Evolutionary conservation across 306 rosid genomes (phyloP).

Genomic region (Macrotyloma uniflorum): DNA sequence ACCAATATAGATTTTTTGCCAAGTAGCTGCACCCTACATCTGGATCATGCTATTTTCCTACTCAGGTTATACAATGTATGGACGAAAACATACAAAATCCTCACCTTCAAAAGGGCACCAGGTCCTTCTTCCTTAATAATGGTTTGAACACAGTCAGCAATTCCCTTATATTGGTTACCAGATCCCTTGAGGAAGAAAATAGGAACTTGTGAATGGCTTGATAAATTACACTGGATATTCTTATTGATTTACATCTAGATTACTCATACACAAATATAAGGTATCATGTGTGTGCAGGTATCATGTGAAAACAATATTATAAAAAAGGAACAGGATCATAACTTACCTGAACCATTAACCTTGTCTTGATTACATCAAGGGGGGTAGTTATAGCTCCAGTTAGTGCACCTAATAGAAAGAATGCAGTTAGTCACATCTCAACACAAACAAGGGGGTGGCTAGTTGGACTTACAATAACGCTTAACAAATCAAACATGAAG

Average conservation of each 20-base stretch:
- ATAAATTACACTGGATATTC: slow-evolving; percentile 33
- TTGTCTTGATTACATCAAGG: slow-evolving; percentile 93
- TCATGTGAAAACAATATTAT: background rate
- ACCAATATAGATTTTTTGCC: slow-evolving; percentile 7
- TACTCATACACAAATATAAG: background rate
- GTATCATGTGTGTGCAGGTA: background rate
- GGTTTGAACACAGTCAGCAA: slow-evolving; percentile 89
- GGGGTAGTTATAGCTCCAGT: slow-evolving; percentile 97
- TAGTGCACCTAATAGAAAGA: slow-evolving; percentile 68
- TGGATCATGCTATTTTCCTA: slow-evolving; percentile 26
- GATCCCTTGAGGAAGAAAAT: slow-evolving; percentile 65
- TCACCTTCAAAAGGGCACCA: slow-evolving; percentile 79
- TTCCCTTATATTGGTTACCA: slow-evolving; percentile 79
- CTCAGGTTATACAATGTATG: background rate
- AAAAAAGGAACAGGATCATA: slow-evolving; percentile 18
- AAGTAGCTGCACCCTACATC: background rate
- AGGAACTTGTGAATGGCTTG: slow-evolving; percentile 32
- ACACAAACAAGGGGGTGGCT: background rate
- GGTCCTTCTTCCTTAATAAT: slow-evolving; percentile 91
- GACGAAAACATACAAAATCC: slow-evolving; percentile 31
- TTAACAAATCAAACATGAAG: slow-evolving; percentile 6
- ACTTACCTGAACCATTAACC: slow-evolving; percentile 88
- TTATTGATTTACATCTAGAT: slow-evolving; percentile 27
- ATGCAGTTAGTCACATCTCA: slow-evolving; percentile 8
- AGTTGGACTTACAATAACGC: slow-evolving; percentile 21